Base-by-base conservation (phyloP, 257 asterid genomes). In the Gentiana macrophylla region DNA sequence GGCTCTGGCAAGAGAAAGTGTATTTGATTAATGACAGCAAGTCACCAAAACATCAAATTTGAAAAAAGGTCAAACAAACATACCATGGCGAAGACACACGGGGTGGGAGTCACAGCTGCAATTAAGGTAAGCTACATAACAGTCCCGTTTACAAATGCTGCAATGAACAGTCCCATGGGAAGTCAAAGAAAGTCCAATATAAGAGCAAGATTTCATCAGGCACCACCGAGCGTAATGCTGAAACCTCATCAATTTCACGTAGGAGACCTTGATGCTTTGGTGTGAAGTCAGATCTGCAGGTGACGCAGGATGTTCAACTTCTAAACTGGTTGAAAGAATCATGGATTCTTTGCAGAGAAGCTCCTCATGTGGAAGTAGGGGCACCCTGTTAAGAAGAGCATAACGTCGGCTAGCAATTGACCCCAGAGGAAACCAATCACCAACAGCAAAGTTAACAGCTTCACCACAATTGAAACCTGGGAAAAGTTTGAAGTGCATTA, bases 381-480 rank as follows among this genome's bases (percentile, higher is more conserved):
- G 98, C 67, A 68, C 63, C 80, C 94, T 78, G 66, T 79, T 83
- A 37, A 87, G 93, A 62, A 78, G 71, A 61, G 98, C 91, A 70
- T 91, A 91, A 54, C 98, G 98, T 57, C 84, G 79, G 72, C 98
- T 83, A 34, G 95, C 92, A 60, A 91, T 71, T 63, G 84, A 78
- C 56, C 97, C 97, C 74, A 91, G 65, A 4, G 94, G 90, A 80
- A 91, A 87, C 98, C 97, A 91, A 73, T 91, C 94, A 9, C 93
- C 97, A 51, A 76, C 73, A 55, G 98, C 96, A 71, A 91, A 91
- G 78, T 91, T 91, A 13, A 91, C 98, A 55, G 98, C 98, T 73
- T 87, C 98, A n/a, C 96, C 98, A 62, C 98, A 91, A 69, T 85
- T 87, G 71, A 91, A 91, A 68, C 98, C 98, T 91, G 77, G 53